Evolutionary conservation across 176 grass and related monocot genomes (phyloP), one percentile per base, ranked within the genome.

Genomic region (Ensete ventricosum): DNA sequence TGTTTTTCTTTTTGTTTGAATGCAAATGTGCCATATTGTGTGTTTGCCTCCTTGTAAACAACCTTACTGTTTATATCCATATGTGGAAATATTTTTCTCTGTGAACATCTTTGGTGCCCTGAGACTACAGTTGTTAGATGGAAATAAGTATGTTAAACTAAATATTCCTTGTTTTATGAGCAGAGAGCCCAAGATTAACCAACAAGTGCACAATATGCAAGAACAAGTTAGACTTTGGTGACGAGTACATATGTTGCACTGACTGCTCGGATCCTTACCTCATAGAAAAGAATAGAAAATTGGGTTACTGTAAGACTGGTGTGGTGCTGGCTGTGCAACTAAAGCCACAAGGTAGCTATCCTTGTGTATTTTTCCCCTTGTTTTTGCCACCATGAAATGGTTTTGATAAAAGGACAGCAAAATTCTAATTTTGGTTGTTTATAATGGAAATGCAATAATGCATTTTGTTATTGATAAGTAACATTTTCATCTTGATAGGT

Each of bases 211-310:
- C 63, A 64, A 83, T 84, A 63, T 95, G 91, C 81, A 86, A 90
- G 57, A 88, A 71, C 81, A 90, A 95, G 69, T 55, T 95, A 29
- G 91, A 95, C 83, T 95, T 95, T 81, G 91, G 88, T 19, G 83
- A 83, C 64, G 81, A 90, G 60, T 88, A 90, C 77, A 60, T 95
- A 75, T 95, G 91, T 72, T 95, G 91, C 64, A 86, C 88, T 72
- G 91, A 95, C 80, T 95, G 91, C 75, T 90, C 91, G 5, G 76
- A 90, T 23, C 85, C 91, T 59, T 84, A 69, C 75, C 80, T 90
- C 73, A 68, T 95, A 48, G 63, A 88, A 25, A 84, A 90, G 75
- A 65, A 71, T 55, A 90, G 64, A 3, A 86, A 88, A 72, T 74
- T 91, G 62, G 88, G 92, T 64, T 91, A 84, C 76, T 91, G 92